These are phyloP conservation scores for Pseudovirgaria hyperparasitica DNA, from an alignment of 2,329 filamentous ascomycete species.

Conservation along the genomic window DNA sequence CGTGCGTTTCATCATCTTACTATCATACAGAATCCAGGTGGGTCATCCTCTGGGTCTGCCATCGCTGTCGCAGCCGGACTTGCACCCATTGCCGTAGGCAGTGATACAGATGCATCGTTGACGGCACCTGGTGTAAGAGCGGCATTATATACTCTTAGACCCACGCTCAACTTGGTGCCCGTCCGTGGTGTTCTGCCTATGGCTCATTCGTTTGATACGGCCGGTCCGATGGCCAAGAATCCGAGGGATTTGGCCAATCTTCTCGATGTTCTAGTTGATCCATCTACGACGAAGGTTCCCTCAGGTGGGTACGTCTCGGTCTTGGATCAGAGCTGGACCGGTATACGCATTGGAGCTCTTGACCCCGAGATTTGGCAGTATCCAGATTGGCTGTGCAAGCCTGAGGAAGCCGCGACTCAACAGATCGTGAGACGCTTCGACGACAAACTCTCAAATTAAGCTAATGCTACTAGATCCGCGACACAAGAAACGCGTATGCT, in stretches of 20 bases:
- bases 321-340: not conserved
- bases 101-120: constrained; percentile 15
- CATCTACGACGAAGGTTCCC: not conserved
- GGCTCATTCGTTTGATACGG: constrained; percentile 4
- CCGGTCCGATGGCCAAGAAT: constrained; percentile 5
- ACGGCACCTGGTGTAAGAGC: constrained; percentile 13
- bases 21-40: constrained; percentile 4
- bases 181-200: constrained; percentile 5
- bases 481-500: no score
- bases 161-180: constrained; percentile 4
- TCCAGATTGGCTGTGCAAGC: no score
- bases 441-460: no score
- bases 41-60: constrained; percentile 12
- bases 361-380: not conserved
- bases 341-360: not conserved
- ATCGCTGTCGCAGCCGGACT: constrained; percentile 18
- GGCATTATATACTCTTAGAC: constrained; percentile 17
- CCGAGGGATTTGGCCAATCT: constrained; percentile 4
- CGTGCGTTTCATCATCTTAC: no score
- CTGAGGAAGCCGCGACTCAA: no score
- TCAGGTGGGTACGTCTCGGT: not conserved
- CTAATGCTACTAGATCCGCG: no score
- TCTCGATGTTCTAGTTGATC: constrained; percentile 4
- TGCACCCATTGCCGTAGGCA: constrained; percentile 13
- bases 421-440: no score